Base-by-base conservation (phyloP, 169 alveolate genomes). In the Ichthyophthirius multifiliis region DNA sequence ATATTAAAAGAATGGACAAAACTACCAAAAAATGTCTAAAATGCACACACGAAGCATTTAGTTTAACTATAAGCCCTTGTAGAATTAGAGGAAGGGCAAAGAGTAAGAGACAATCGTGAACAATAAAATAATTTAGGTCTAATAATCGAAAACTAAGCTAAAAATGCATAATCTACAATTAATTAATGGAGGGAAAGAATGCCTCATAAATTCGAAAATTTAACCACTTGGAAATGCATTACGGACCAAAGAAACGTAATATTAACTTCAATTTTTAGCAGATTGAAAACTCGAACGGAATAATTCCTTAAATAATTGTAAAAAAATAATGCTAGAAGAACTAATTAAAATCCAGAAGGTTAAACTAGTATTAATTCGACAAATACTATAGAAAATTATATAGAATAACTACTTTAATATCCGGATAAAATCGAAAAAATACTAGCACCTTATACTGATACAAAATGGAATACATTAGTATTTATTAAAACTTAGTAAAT, bases 171-270 rank as follows among this genome's bases (percentile, higher is more conserved):
- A 55, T 27, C 31, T 34, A 55, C 13, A 39, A 27, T 55, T n/a
- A 55, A 55, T 27, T 10, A 55, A 55, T 55, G 71, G 71, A 55
- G 71, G 31, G 71, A 55, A 27, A 55, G 71, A 55, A 55, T 55
- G 71, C 71, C 71, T 5, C 71, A 55, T 6, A 55, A 55, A 27
- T 55, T 27, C 18, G 71, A 55, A 18, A 27, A 27, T 23, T 55
- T 55, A 10, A 55, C 15, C 7, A 55, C 71, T 20, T 55, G 71
- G 71, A 55, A 55, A n/a, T 27, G 31, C 18, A 23, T 55, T 55
- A 27, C 31, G 9, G 71, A 55, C 13, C 13, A 55, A 18, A 55
- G 71, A 55, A 55, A 55, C 4, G 12, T 55, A 16, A 55, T 55
- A 27, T 27, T 55, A 23, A 55, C 12, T 16, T 55, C 71, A 15